Evolutionary conservation across 164 flowering plant genomes (phyloP), one percentile per base, ranked within the genome.

Genomic region (Aristolochia californica): DNA sequence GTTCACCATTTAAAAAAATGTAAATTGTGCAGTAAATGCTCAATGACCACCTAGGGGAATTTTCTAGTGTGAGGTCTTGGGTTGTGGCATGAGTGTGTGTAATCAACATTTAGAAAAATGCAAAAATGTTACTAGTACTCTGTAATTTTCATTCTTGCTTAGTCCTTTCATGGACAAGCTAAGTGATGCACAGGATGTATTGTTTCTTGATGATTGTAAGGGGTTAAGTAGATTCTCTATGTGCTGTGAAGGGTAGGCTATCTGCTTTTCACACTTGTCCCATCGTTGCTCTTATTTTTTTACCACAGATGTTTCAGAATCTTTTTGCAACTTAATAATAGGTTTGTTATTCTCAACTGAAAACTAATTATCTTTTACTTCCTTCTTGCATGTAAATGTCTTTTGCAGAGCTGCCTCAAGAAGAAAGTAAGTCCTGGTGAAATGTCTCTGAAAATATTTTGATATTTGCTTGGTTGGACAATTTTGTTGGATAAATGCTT

Each of bases 321-420:
- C n/a, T n/a, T n/a, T n/a, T n/a, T n/a, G n/a, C n/a, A n/a, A n/a
- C n/a, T n/a, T n/a, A n/a, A n/a, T n/a, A n/a, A 17, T 21, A n/a
- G 2, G 24, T 38, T 47, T 34, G 5, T 60, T 27, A 27, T 23
- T 9, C 21, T 28, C 14, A 56, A 14, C 22, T 38, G 26, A 58
- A 61, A 45, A 53, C 52, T 63, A 52, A 53, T 62, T 24, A 12
- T 34, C 25, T 57, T n/a, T 50, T 48, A 66, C 53, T 27, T 58
- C 58, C 61, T 58, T 55, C 24, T 17, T 78, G 78, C 83, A 73
- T 79, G 84, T 57, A 43, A 58, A 0, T 50, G 17, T 60, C 58
- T 61, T 58, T 60, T 72, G 66, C 89, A 88, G 98, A 79, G 68
- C 83, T 91, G 67, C 91, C 97, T 24, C 84, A 77, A 66, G 98